These are phyloP conservation scores for bread wheat (Triticum aestivum) DNA, from an alignment of 176 grass and related monocot species.

Conservation along the genomic window IWGSC_CS_RefSeq_v2.1 NC_057812.1:434138938-434139437, in stretches of 20 bases:
- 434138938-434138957: too few relatives aligned
- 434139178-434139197: slow-evolving; percentile 86
- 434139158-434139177: slow-evolving; percentile 91
- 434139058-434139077: slow-evolving; percentile 20
- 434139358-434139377: slow-evolving; percentile 39
- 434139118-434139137: slow-evolving; percentile 74
- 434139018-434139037: neutral
- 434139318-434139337: slow-evolving; percentile 66
- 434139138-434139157: slow-evolving; percentile 99
- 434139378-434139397: slow-evolving; percentile 31
- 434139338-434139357: slow-evolving; percentile 59
- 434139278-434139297: slow-evolving; percentile 72
- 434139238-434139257: slow-evolving; percentile 17
- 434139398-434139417: slow-evolving; percentile 40
- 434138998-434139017: neutral
- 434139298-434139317: slow-evolving; percentile 69
- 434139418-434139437: slow-evolving; percentile 76
- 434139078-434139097: neutral
- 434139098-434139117: slow-evolving; percentile 18
- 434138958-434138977: neutral
- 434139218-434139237: neutral
- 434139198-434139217: slow-evolving; percentile 55
- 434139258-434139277: neutral
- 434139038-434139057: slow-evolving; percentile 3
- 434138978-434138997: slow-evolving; percentile 2